A percentile compares a stretch with the other conserved stretches of the same genome.
Conservation (phyloP, 208 protist species). For the Trypanosoma avium region DNA sequence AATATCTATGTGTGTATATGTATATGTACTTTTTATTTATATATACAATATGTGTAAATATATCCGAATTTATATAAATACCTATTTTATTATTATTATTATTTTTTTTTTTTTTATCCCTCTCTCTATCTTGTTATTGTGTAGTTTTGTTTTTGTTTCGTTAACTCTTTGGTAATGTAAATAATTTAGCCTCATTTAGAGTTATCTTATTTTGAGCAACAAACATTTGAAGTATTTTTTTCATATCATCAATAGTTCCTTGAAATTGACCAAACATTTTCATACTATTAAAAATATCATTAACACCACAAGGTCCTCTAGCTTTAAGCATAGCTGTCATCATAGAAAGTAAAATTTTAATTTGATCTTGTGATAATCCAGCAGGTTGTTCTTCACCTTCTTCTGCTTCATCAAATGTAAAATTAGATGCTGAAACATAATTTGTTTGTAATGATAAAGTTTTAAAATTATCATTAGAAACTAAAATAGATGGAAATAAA, state of each 20-base stretch:
- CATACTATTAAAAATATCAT: conserved; percentile 83
- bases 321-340: conserved; percentile 64
- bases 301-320: conserved; percentile 43
- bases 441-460: conserved; percentile 41
- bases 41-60: background rate
- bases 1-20: too few species aligned
- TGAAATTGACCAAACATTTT: conserved; percentile 76
- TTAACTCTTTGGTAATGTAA: conserved; percentile 37
- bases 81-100: conserved; percentile 13
- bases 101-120: background rate
- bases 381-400: conserved; percentile 39
- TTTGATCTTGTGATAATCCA: conserved; percentile 57
- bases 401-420: conserved; percentile 38
- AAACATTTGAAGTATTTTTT: conserved; percentile 68
- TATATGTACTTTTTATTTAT: too few species aligned
- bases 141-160: background rate
- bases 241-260: conserved; percentile 53
- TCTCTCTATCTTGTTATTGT: background rate
- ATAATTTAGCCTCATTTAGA: conserved; percentile 60
- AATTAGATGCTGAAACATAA: conserved; percentile 29
- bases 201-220: conserved; percentile 47
- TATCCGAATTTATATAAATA: background rate
- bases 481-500: conserved; percentile 26
- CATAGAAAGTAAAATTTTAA: conserved; percentile 67
- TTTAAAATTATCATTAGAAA: conserved; percentile 26